A percentile compares a stretch with the other conserved stretches of the same genome.
phyloP scores from a whole-genome alignment of 305 asterid genomes.

The Fraxinus dipetala region DNA sequence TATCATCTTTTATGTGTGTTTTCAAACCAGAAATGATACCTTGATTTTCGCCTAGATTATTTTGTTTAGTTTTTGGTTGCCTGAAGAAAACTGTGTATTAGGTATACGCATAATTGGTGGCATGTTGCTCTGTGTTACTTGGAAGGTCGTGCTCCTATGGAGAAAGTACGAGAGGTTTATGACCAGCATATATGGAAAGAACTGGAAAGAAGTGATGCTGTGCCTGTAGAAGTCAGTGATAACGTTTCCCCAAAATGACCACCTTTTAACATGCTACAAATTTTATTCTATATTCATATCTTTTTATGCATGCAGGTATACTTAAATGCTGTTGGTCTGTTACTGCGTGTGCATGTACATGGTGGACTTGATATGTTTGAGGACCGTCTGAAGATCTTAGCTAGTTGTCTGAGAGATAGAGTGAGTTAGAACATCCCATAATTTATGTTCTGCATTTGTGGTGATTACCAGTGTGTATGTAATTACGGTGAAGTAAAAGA shows the following conservation, averaged over 20 bases:
- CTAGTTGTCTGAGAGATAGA: slow-evolving; percentile 52
- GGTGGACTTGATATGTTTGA: slow-evolving; percentile 51
- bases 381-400: slow-evolving; percentile 60
- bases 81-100: slow-evolving; percentile 35
- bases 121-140: slow-evolving; percentile 89
- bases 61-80: slow-evolving; percentile 5
- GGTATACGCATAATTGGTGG: slow-evolving; percentile 99
- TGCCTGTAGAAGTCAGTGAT: slow-evolving; percentile 58
- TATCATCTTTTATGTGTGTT: slow-evolving; percentile 79
- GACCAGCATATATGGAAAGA: slow-evolving; percentile 76
- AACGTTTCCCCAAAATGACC: slow-evolving; percentile 6
- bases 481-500: neutral
- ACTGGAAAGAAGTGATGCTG: slow-evolving; percentile 70
- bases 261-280: neutral
- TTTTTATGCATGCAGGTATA: slow-evolving; percentile 54
- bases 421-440: slow-evolving; percentile 48
- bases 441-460: neutral
- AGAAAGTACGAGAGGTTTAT: slow-evolving; percentile 63
- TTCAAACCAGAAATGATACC: neutral
- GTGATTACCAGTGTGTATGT: neutral
- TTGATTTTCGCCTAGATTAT: neutral
- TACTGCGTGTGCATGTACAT: slow-evolving; percentile 66
- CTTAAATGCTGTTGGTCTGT: slow-evolving; percentile 74
- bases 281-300: slow-evolving; percentile 7
- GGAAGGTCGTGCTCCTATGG: slow-evolving; percentile 75